A percentile compares a stretch with the other conserved stretches of the same genome.
Conservation (phyloP, 106 monocot species). For the Platanthera guangdongensis region DNA sequence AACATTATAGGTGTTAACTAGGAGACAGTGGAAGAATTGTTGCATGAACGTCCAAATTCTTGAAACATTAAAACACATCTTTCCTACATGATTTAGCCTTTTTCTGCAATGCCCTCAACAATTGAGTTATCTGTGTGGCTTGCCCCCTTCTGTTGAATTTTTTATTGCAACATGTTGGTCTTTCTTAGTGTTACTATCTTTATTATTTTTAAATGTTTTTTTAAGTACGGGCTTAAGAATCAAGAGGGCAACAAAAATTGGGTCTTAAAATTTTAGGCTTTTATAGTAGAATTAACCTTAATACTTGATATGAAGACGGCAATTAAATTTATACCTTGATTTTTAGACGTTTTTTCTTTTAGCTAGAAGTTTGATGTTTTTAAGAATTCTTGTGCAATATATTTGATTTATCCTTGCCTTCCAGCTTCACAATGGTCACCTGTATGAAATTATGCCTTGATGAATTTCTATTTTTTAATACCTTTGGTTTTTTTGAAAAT, state of each 20-base stretch:
- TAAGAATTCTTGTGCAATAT: background rate
- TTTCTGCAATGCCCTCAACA: background rate
- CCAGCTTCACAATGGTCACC: background rate
- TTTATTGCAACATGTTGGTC: background rate
- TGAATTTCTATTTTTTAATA: background rate
- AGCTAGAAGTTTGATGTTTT: background rate
- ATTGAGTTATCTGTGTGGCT: background rate
- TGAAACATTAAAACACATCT: background rate
- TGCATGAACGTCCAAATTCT: background rate
- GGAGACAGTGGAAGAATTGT: background rate
- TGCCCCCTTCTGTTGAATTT: background rate
- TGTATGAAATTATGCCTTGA: background rate
- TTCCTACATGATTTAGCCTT: background rate
- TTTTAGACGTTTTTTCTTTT: background rate
- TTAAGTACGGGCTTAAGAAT: background rate
- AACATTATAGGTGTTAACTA: slow-evolving; percentile 1
- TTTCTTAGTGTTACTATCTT: background rate
- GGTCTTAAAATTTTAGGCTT: background rate
- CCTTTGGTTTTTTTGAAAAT: slow-evolving; percentile 6
- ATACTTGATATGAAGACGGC: background rate
- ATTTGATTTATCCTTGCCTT: background rate
- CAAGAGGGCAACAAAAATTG: background rate
- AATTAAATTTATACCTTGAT: background rate
- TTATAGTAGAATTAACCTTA: background rate
- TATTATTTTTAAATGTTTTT: background rate